A percentile compares a stretch with the other conserved stretches of the same genome.
Conservation (phyloP, 2,329 filamentous ascomycete genomes). For the Pseudofabraea citricarpa region DNA sequence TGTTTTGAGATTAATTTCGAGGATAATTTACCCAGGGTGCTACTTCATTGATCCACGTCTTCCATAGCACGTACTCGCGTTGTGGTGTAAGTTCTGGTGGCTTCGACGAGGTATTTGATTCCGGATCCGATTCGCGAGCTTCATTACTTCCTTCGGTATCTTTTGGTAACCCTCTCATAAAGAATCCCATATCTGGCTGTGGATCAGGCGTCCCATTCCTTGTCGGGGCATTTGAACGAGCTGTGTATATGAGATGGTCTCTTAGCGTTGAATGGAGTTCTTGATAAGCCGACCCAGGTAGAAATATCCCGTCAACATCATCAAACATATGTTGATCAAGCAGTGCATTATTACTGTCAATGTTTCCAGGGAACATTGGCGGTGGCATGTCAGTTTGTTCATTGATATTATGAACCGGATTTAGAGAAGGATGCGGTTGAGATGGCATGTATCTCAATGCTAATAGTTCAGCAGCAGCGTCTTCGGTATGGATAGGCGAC, state of each 20-base stretch:
- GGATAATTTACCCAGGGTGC: slow-evolving; percentile 27
- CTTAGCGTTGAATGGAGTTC: slow-evolving; percentile 40
- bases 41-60: slow-evolving; percentile 37
- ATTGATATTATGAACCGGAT: neutral
- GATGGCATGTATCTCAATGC: slow-evolving; percentile 8
- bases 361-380: neutral
- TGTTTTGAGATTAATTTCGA: too few species aligned
- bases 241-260: slow-evolving; percentile 39
- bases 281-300: slow-evolving; percentile 42
- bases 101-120: slow-evolving; percentile 11
- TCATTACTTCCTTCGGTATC: slow-evolving; percentile 4
- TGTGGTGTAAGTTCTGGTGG: slow-evolving; percentile 24
- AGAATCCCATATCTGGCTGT: slow-evolving; percentile 7
- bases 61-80: slow-evolving; percentile 32
- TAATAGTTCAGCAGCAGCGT: slow-evolving; percentile 13
- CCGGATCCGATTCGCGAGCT: slow-evolving; percentile 9
- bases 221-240: slow-evolving; percentile 34
- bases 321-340: slow-evolving; percentile 10
- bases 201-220: slow-evolving; percentile 20
- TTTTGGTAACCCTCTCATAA: slow-evolving; percentile 4
- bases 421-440: neutral
- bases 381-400: neutral
- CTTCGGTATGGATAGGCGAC: slow-evolving; percentile 5
- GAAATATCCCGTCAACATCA: slow-evolving; percentile 34
- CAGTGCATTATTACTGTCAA: neutral